Percentiles rank a stretch among this genome's conserved stretches.
phyloP scores from a whole-genome alignment of 495 filamentous ascomycete genomes.

The Aspergillus ellipticus region DNA sequence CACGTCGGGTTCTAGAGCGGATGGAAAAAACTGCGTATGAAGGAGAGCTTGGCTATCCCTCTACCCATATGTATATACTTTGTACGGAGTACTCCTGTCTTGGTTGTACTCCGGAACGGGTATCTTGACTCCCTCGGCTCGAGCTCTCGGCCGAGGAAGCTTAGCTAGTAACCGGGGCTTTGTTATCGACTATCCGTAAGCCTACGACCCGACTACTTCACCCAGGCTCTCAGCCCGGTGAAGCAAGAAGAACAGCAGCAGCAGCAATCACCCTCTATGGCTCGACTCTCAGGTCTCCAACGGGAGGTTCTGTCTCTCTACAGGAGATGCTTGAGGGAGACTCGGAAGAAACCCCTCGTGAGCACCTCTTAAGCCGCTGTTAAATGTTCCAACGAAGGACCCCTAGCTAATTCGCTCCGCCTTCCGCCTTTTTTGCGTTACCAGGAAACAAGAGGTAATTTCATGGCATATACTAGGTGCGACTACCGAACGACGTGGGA shows the following conservation, averaged over 20 bases:
- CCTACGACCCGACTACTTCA: too few relatives aligned
- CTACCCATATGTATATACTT: neutral
- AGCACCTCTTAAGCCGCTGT: constrained; percentile 18
- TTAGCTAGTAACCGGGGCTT: neutral
- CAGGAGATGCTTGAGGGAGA: constrained; percentile 75
- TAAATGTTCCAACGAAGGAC: neutral
- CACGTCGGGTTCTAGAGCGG: too few relatives aligned
- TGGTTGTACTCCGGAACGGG: too few relatives aligned
- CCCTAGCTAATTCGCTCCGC: neutral
- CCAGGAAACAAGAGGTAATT: constrained; percentile 51
- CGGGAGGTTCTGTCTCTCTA: constrained; percentile 84
- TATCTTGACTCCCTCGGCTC: neutral
- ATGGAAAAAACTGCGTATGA: too few relatives aligned
- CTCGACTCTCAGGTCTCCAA: constrained; percentile 80
- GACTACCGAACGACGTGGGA: constrained; percentile 5
- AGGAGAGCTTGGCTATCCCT: neutral
- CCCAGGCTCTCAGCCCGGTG: neutral
- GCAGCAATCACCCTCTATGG: constrained; percentile 27
- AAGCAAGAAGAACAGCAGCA: neutral
- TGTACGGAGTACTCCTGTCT: too few relatives aligned
- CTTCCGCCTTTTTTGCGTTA: constrained; percentile 3
- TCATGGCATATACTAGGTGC: constrained; percentile 54
- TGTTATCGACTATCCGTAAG: too few relatives aligned
- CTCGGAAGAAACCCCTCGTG: constrained; percentile 76
- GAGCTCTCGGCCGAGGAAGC: constrained; percentile 5